Evolutionary conservation across 306 rosid species (phyloP).

Genomic region (Sindora glabra): DNA sequence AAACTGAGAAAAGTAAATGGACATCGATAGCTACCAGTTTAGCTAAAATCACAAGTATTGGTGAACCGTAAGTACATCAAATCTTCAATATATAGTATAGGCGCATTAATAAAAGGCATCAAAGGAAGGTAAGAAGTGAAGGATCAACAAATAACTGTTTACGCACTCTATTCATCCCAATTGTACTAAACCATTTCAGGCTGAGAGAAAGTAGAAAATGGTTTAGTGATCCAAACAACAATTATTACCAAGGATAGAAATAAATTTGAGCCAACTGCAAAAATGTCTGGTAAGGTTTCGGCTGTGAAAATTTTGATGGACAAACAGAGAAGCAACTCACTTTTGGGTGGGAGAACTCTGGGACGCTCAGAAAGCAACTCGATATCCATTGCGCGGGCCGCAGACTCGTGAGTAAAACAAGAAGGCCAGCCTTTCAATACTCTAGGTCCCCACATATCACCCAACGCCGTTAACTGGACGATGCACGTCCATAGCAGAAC

Average conservation of each 20-base stretch:
- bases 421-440: constrained; percentile 99
- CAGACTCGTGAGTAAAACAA: constrained; percentile 67
- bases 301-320: not conserved
- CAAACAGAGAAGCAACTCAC: constrained; percentile 57
- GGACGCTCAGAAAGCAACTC: constrained; percentile 34
- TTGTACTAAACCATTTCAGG: too few relatives aligned
- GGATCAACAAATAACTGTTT: too few relatives aligned
- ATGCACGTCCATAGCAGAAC: constrained; percentile 85
- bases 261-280: not conserved
- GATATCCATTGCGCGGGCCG: constrained; percentile 18
- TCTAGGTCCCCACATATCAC: constrained; percentile 95
- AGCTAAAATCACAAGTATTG: too few relatives aligned
- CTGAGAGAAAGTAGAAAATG: too few relatives aligned
- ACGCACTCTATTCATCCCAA: too few relatives aligned
- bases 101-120: too few relatives aligned
- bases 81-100: too few relatives aligned
- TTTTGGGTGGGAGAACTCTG: constrained; percentile 81
- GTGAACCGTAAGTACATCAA: too few relatives aligned
- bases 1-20: too few relatives aligned
- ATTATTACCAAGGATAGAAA: not conserved
- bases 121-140: too few relatives aligned
- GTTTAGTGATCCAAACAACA: not conserved
- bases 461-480: constrained; percentile 82
- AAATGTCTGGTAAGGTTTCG: not conserved
- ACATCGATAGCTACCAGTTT: too few relatives aligned